Evolutionary conservation across 208 protist genomes (phyloP).

Genomic region (Leishmania tropica): DNA sequence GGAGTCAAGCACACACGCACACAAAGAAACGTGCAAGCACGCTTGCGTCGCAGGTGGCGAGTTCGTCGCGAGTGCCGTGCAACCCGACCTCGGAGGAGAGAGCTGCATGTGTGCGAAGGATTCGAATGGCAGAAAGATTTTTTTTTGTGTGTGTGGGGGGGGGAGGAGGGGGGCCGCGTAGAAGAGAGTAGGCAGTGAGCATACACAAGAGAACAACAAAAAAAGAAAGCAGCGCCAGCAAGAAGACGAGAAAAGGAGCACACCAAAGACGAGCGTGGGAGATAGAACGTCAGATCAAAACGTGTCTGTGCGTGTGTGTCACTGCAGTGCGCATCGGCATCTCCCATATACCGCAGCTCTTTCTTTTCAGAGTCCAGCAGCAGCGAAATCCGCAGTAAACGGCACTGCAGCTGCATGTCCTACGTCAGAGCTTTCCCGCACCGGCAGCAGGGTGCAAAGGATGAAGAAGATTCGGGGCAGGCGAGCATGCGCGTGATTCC

Average conservation of each 20-base stretch:
- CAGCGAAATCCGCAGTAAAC: not conserved
- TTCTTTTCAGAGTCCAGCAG: not conserved
- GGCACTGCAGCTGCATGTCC: not conserved
- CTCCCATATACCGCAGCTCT: not conserved
- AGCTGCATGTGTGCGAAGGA: not conserved
- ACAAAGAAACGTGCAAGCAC: not conserved
- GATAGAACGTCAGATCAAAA: not conserved
- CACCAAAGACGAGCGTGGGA: not conserved
- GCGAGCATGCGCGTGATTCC: not conserved
- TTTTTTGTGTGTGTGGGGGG: too few relatives aligned
- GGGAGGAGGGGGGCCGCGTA: not conserved
- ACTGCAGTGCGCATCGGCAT: not conserved
- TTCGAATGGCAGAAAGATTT: too few relatives aligned
- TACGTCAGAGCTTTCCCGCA: not conserved
- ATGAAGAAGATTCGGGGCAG: not conserved
- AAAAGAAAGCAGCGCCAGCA: not conserved
- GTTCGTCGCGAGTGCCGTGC: not conserved
- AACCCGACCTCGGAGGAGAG: not conserved
- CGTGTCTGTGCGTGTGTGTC: not conserved
- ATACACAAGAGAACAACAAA: not conserved
- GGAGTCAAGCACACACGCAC: not conserved
- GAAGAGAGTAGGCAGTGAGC: not conserved
- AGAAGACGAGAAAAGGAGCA: not conserved
- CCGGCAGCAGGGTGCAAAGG: not conserved
- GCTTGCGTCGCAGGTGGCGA: not conserved